Evolutionary conservation across 2,329 filamentous ascomycete genomes (phyloP).

Genomic region (Trichoderma arundinaceum): DNA sequence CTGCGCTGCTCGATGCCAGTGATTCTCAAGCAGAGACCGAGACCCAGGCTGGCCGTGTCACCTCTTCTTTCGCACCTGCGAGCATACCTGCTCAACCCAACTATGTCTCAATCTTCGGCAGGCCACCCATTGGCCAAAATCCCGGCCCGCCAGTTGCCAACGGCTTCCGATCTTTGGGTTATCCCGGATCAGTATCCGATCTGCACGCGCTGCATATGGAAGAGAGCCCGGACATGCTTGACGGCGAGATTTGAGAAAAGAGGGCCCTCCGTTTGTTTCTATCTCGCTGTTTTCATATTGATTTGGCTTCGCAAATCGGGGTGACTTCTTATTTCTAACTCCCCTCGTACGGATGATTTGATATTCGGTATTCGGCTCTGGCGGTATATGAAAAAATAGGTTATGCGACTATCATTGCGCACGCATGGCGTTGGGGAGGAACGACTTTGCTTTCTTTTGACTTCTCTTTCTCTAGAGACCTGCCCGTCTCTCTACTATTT

Average conservation of each 20-base stretch:
- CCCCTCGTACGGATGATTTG: neutral
- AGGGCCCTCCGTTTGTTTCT: neutral
- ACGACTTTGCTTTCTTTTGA: neutral
- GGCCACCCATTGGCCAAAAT: neutral
- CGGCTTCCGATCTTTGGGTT: neutral
- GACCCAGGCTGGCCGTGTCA: constrained; percentile 21
- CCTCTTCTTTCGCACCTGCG: neutral
- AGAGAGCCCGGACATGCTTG: constrained; percentile 29
- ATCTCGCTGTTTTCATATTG: neutral
- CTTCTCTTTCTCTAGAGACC: neutral
- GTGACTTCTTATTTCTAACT: neutral
- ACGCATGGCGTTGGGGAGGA: constrained; percentile 18
- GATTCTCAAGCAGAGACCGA: constrained; percentile 39
- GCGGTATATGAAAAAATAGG: constrained; percentile 1
- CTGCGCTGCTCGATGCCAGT: constrained; percentile 40
- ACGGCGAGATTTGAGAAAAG: constrained; percentile 46
- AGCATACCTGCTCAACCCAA: constrained; percentile 15
- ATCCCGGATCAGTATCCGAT: constrained; percentile 26
- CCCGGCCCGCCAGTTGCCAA: neutral
- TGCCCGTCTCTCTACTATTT: neutral
- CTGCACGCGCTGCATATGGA: neutral
- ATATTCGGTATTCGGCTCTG: neutral
- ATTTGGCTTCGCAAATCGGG: neutral
- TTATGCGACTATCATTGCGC: neutral
- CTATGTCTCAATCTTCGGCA: constrained; percentile 16